These are phyloP conservation scores for Xylaria sp. DNA, from an alignment of 2,329 filamentous ascomycete species.

Conservation along the genomic window DNA sequence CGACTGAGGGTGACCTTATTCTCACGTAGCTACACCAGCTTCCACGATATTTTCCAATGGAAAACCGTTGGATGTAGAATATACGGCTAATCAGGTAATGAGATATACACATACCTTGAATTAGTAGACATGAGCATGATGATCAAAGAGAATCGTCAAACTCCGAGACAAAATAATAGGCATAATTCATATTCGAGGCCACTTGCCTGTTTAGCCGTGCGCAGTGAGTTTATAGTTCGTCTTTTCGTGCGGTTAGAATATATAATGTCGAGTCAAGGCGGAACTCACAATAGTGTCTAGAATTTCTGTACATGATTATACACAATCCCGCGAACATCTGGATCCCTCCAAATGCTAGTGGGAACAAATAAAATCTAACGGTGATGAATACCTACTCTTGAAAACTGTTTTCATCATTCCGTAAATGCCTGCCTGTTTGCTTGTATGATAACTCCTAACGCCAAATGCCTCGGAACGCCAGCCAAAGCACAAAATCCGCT, in stretches of 20 bases:
- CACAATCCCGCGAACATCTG: neutral
- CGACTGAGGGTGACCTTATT: neutral
- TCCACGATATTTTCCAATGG: neutral
- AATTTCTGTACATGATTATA: neutral
- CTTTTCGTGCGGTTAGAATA: neutral
- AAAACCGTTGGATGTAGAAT: neutral
- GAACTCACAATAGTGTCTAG: neutral
- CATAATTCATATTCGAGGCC: neutral
- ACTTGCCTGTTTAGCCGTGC: neutral
- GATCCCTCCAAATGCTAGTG: neutral
- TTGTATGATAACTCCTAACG: constrained; percentile 24
- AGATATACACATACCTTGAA: neutral
- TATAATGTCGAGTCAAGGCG: neutral
- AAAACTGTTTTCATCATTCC: constrained; percentile 1
- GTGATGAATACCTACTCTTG: neutral
- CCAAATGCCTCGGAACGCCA: constrained; percentile 31
- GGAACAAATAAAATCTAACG: neutral
- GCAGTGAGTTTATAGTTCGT: neutral
- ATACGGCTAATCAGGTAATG: neutral
- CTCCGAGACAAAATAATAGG: neutral
- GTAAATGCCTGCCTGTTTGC: constrained; percentile 13
- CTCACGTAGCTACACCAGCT: neutral
- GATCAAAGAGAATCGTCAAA: neutral
- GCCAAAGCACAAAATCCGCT: constrained; percentile 9
- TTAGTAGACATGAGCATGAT: neutral